A percentile compares a stretch with the other conserved stretches of the same genome.
phyloP scores from a whole-genome alignment of 768 basidiomycete genomes.

The Termitomyces sp. region DNA sequence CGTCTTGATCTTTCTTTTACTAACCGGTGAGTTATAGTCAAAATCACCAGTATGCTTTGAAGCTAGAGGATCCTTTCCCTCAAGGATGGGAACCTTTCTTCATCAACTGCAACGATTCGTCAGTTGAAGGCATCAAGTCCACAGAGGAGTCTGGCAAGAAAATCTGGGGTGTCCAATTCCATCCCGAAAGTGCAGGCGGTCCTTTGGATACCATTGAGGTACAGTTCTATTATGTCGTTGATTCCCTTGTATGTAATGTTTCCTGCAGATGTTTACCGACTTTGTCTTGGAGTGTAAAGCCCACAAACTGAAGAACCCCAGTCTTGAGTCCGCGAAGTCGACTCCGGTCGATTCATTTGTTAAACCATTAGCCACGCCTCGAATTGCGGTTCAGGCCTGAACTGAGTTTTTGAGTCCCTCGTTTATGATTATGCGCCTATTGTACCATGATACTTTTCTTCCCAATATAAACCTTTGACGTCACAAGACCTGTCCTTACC shows the following conservation, averaged over 20 bases:
- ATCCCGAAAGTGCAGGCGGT: slow-evolving; percentile 98
- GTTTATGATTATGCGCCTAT: slow-evolving; percentile 1
- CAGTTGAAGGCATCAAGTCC: slow-evolving; percentile 97
- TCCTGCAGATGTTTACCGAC: slow-evolving; percentile 84
- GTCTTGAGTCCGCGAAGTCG: slow-evolving; percentile 7
- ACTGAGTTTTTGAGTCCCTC: slow-evolving; percentile 3
- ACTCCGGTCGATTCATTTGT: slow-evolving; percentile 1
- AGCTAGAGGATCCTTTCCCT: slow-evolving; percentile 92
- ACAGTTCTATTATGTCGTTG: slow-evolving; percentile 16
- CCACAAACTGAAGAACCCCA: slow-evolving; percentile 32
- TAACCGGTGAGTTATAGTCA: slow-evolving; percentile 42
- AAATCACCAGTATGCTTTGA: slow-evolving; percentile 99
- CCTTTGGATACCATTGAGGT: slow-evolving; percentile 98
- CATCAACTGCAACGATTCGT: slow-evolving; percentile 99
- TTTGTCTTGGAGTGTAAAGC: slow-evolving; percentile 79
- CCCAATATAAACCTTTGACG: background rate
- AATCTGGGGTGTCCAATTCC: slow-evolving; percentile 99
- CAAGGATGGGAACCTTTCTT: slow-evolving; percentile 98
- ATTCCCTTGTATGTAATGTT: background rate
- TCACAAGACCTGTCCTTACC: background rate
- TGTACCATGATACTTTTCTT: slow-evolving; percentile 8
- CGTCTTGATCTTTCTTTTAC: background rate
- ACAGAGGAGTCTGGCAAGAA: slow-evolving; percentile 84
- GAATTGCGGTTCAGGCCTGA: slow-evolving; percentile 13
- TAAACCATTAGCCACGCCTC: slow-evolving; percentile 4